phyloP scores from a whole-genome alignment of 148 eudicot species.

The Spergularia bocconei region DNA sequence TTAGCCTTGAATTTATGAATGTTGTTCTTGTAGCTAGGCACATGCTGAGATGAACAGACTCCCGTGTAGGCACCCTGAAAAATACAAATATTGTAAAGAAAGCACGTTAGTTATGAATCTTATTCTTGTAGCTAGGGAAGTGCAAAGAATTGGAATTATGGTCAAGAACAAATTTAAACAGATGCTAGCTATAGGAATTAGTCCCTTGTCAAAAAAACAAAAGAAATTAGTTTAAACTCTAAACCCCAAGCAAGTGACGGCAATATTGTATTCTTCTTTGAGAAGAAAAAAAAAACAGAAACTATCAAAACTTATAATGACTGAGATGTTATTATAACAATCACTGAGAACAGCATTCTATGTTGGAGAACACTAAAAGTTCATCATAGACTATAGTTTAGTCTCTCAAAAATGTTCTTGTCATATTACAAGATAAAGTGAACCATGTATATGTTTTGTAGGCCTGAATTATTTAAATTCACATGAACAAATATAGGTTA shows the following conservation, averaged over 20 bases:
- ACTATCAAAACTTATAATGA: too few relatives aligned
- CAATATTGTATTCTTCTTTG: too few relatives aligned
- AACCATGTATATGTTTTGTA: neutral
- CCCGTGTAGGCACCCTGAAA: conserved; percentile 92
- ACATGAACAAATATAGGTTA: neutral
- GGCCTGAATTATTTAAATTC: neutral
- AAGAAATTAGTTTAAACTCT: neutral
- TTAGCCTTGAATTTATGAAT: conserved; percentile 80
- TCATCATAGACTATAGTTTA: neutral
- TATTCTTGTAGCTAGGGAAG: too few relatives aligned
- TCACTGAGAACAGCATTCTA: neutral
- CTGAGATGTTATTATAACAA: too few relatives aligned
- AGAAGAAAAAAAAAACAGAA: too few relatives aligned
- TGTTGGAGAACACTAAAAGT: neutral
- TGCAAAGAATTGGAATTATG: neutral
- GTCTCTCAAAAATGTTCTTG: neutral
- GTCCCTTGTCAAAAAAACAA: too few relatives aligned
- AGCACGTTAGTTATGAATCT: too few relatives aligned
- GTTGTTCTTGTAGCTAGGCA: conserved; percentile 92
- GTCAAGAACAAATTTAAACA: neutral
- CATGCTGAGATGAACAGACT: conserved; percentile 92
- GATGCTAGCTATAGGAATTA: neutral
- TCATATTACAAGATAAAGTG: too few relatives aligned
- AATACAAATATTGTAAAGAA: neutral
- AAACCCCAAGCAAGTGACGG: neutral